Base-by-base conservation (phyloP, 495 filamentous ascomycete genomes). In the Hyaloscypha bicolor region DNA sequence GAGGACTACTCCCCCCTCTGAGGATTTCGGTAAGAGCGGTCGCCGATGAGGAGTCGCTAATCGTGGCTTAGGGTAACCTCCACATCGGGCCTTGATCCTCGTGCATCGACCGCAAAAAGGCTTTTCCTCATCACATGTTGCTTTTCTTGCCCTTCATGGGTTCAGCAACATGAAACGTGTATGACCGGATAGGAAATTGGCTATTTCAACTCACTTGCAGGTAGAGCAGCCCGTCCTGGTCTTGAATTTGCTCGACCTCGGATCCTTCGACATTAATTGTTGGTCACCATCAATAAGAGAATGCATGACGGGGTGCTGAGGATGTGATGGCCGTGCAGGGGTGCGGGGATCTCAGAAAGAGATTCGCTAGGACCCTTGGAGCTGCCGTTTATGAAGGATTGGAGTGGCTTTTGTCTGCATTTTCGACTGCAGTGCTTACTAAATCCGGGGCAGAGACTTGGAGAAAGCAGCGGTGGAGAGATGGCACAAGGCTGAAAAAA, bases 141-240 rank as follows among this genome's bases (percentile, higher is more conserved):
- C 61, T 60, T 62, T 57, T 25, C 69, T 59, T 21, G 48, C 45
- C 37, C 71, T 73, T 4, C 12, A n/a, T 6, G 48, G 11, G 9
- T 12, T 61, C 25, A 61, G 59, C 25, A 61, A 30, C 5, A 1
- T 21, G 33, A 45, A 35, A 9, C 21, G 37, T n/a, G 25, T 25
- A 61, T 19, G n/a, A 61, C 4, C 35, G 35, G 35, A 37, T 37
- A 25, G 35, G 35, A 37, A 37, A 37, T 37, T 37, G 42, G 42
- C 11, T 12, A 48, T 8, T 37, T 12, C 14, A 35, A 72, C 69
- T 70, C 39, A 75, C 73, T 69, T 75, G 66, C 73, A 74, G 42
- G 73, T 75, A 45, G 51, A 39, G 61, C 72, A 74, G 32, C 73
- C 72, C 21, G 69, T 74, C 64, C 71, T 73, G 66, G 72, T 61